These are phyloP conservation scores for Cnidoscolus chayamansa DNA, from an alignment of 441 rosid genomes.

Conservation along the genomic window DNA sequence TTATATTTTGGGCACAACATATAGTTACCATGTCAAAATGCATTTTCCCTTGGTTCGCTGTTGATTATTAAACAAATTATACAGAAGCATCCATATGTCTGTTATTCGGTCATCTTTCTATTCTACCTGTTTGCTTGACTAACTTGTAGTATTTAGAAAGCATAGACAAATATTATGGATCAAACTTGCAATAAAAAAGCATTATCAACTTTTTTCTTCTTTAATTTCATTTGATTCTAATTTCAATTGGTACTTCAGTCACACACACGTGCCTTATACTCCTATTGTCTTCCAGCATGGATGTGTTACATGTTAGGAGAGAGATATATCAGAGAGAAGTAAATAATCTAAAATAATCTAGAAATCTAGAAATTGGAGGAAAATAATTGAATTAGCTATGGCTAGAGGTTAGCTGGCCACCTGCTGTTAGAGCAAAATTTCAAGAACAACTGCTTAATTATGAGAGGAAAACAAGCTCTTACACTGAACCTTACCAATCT, in stretches of 20 bases:
- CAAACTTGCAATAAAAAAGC: neutral
- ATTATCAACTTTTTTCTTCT: neutral
- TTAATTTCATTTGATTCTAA: neutral
- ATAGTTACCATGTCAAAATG: slow-evolving; percentile 1
- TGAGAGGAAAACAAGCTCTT: no score
- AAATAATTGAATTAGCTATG: no score
- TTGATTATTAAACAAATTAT: neutral
- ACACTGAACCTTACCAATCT: no score
- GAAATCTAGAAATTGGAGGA: no score
- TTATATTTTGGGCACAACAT: neutral
- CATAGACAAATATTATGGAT: neutral
- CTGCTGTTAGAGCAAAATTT: no score
- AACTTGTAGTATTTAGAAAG: neutral
- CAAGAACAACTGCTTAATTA: no score
- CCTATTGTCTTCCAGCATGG: neutral
- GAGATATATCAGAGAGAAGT: no score
- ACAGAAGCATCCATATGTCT: neutral
- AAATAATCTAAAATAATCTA: no score
- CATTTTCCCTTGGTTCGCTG: neutral
- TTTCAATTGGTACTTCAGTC: neutral
- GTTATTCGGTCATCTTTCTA: neutral
- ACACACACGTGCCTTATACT: neutral
- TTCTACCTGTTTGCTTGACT: neutral
- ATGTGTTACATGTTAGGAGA: neutral
- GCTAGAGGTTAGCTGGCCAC: no score